Evolutionary conservation across 2,329 filamentous ascomycete genomes (phyloP).

Genomic region (Colletotrichum tropicicola): DNA sequence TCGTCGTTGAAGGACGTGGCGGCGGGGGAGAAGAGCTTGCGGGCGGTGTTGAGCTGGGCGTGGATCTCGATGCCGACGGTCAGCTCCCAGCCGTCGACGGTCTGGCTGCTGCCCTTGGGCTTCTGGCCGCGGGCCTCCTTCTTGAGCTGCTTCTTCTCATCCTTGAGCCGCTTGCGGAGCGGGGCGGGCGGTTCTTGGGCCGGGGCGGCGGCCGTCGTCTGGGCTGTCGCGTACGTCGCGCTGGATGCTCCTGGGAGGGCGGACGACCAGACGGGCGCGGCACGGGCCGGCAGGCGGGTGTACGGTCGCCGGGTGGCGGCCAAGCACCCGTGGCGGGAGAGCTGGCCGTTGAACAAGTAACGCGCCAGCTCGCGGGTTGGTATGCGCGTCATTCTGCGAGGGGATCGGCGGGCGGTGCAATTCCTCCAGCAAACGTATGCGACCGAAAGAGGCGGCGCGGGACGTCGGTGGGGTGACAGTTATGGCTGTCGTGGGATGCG

Average conservation of each 20-base stretch:
- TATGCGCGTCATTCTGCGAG: slow-evolving; percentile 51
- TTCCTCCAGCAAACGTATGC: too few species aligned
- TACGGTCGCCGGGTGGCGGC: neutral
- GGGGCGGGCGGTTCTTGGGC: slow-evolving; percentile 49
- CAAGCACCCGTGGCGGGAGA: slow-evolving; percentile 53
- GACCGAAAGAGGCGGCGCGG: neutral
- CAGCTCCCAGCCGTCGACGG: slow-evolving; percentile 81
- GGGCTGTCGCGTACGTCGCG: slow-evolving; percentile 37
- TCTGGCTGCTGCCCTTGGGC: slow-evolving; percentile 57
- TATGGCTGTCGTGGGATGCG: too few species aligned
- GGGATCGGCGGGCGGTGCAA: neutral
- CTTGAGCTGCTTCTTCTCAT: slow-evolving; percentile 75
- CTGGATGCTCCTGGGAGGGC: neutral
- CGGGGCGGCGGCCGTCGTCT: slow-evolving; percentile 33
- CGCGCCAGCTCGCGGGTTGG: slow-evolving; percentile 53
- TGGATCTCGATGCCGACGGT: slow-evolving; percentile 98
- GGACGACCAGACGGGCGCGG: slow-evolving; percentile 23
- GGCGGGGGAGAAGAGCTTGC: slow-evolving; percentile 88
- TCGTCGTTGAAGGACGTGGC: slow-evolving; percentile 70
- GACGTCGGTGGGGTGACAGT: neutral
- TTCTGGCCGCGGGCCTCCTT: slow-evolving; percentile 64
- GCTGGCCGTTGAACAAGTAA: slow-evolving; percentile 57
- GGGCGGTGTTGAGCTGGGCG: slow-evolving; percentile 88
- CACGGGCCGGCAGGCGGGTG: slow-evolving; percentile 17
- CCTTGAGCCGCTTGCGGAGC: slow-evolving; percentile 77